Percentiles rank a stretch among this genome's conserved stretches.
These are phyloP conservation scores for Nemania sp. DNA, from an alignment of 2,329 filamentous ascomycete species.

Conservation along the genomic window DNA sequence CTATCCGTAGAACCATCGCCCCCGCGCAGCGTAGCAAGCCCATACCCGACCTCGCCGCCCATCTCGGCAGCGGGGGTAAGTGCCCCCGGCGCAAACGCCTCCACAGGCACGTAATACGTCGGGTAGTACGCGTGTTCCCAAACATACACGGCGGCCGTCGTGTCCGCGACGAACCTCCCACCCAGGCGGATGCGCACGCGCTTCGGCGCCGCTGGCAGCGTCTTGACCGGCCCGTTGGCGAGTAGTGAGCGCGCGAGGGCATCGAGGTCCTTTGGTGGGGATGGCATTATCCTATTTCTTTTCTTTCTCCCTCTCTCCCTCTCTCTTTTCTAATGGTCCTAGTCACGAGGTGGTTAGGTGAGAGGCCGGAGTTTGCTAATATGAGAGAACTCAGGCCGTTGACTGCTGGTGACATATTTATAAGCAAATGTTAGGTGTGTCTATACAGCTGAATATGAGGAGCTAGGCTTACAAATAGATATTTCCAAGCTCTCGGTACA, in stretches of 20 bases:
- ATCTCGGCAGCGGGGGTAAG: too few relatives aligned
- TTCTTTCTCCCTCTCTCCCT: not conserved
- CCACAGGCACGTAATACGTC: slow-evolving; percentile 50
- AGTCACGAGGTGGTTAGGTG: not conserved
- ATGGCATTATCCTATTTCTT: slow-evolving; percentile 23
- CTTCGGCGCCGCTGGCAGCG: slow-evolving; percentile 47
- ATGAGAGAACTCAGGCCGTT: not conserved
- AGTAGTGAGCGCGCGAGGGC: slow-evolving; percentile 45
- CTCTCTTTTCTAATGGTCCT: not conserved
- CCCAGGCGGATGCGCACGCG: slow-evolving; percentile 51
- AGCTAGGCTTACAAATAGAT: slow-evolving; percentile 1
- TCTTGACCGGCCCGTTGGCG: slow-evolving; percentile 48
- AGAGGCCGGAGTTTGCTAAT: not conserved
- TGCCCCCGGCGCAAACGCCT: slow-evolving; percentile 37
- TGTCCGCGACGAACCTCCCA: slow-evolving; percentile 51
- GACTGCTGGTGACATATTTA: not conserved
- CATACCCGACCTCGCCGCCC: slow-evolving; percentile 36
- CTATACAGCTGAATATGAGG: not conserved
- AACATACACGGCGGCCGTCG: slow-evolving; percentile 50
- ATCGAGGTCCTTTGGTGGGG: slow-evolving; percentile 39
- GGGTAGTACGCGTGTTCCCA: slow-evolving; percentile 55
- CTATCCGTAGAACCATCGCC: slow-evolving; percentile 41
- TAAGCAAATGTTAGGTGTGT: not conserved
- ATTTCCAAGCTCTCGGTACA: not conserved
- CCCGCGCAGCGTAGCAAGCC: slow-evolving; percentile 39